phyloP scores from a whole-genome alignment of 179 eudicot genomes.

The Beta corolliflora region DNA sequence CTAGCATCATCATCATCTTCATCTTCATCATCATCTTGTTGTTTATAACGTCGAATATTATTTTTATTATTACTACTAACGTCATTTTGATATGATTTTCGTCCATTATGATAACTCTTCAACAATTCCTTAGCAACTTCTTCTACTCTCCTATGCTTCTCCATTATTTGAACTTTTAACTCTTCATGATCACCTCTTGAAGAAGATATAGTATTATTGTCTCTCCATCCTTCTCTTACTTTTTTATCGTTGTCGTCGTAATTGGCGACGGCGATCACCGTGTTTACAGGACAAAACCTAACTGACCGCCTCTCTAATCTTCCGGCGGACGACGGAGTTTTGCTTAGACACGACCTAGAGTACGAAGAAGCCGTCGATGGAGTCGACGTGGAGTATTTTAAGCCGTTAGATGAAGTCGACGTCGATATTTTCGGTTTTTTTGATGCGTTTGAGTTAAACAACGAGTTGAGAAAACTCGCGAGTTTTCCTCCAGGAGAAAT shows the following conservation, averaged over 20 bases:
- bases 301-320: constrained; percentile 59
- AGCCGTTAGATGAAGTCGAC: constrained; percentile 9
- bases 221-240: not conserved
- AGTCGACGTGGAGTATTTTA: constrained; percentile 32
- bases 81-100: not conserved
- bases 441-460: constrained; percentile 46
- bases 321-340: constrained; percentile 74
- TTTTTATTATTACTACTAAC: not conserved
- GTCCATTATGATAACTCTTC: constrained; percentile 42
- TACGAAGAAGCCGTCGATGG: constrained; percentile 72
- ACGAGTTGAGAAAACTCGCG: constrained; percentile 69
- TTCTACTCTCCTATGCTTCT: constrained; percentile 62
- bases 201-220: not conserved
- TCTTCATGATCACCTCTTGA: constrained; percentile 29
- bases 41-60: not conserved
- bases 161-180: constrained; percentile 44
- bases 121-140: constrained; percentile 66
- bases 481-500: constrained; percentile 88
- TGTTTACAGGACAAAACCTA: constrained; percentile 43
- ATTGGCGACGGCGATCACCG: constrained; percentile 36
- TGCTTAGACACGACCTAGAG: constrained; percentile 79
- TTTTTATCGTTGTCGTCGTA: constrained; percentile 14
- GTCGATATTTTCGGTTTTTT: constrained; percentile 45
- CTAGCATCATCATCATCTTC: constrained; percentile 63
- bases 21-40: constrained; percentile 23